Conservation (phyloP, 331 rosid genomes). For the Erythrophleum ivorense region DNA sequence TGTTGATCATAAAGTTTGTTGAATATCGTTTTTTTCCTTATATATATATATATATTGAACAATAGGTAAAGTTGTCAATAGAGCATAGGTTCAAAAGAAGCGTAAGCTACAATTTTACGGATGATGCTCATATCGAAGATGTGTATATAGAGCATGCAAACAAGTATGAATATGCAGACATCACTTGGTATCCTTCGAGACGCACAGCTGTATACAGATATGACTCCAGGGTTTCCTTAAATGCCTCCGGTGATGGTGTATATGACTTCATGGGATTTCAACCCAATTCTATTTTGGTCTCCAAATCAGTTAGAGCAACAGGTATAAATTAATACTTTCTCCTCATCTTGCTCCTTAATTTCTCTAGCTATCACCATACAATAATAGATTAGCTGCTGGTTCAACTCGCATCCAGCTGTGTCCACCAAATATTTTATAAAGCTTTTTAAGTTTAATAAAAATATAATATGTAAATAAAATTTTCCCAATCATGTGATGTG, state of each 20-base stretch:
- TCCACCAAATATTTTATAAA: too few relatives aligned
- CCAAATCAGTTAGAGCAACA: conserved; percentile 45
- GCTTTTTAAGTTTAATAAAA: too few relatives aligned
- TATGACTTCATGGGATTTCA: conserved; percentile 78
- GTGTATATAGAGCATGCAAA: conserved; percentile 58
- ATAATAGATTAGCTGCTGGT: too few relatives aligned
- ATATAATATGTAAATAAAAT: too few relatives aligned
- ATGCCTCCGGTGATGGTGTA: conserved; percentile 54
- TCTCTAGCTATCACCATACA: not conserved
- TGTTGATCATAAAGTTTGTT: too few relatives aligned
- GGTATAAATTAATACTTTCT: conserved; percentile 41
- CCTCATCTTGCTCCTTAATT: not conserved
- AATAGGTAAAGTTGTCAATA: conserved; percentile 63
- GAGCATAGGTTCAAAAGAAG: conserved; percentile 75
- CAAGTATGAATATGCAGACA: conserved; percentile 69
- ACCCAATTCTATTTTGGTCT: conserved; percentile 44
- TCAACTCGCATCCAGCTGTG: too few relatives aligned
- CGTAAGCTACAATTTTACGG: conserved; percentile 56
- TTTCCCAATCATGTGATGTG: not conserved
- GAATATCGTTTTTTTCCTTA: too few relatives aligned
- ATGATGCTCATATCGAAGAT: conserved; percentile 57
- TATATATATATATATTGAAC: not conserved
- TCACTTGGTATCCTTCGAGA: conserved; percentile 80
- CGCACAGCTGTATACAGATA: conserved; percentile 64
- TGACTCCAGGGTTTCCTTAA: conserved; percentile 68